These are phyloP conservation scores for Lachnellula subtilissima DNA, from an alignment of 2,329 filamentous ascomycete species.

Conservation along the genomic window DNA sequence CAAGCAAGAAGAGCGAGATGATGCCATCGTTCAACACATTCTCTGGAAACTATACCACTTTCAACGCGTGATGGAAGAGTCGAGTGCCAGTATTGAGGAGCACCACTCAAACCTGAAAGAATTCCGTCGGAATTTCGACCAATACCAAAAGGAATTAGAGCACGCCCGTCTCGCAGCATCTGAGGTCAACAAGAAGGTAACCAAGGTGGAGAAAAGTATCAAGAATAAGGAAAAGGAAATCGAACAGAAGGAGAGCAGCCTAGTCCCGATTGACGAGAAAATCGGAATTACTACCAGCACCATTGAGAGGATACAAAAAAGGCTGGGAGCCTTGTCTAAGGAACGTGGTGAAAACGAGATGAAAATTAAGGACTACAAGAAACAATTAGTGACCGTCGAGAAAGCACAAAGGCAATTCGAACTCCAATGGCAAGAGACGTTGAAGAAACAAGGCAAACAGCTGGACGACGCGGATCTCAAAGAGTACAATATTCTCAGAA, in stretches of 20 bases:
- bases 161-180: slow-evolving; percentile 79
- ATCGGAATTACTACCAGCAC: slow-evolving; percentile 72
- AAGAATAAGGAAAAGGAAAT: slow-evolving; percentile 81
- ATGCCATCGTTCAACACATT: slow-evolving; percentile 87
- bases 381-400: slow-evolving; percentile 76
- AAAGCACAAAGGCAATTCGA: slow-evolving; percentile 89
- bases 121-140: slow-evolving; percentile 79
- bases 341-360: slow-evolving; percentile 69
- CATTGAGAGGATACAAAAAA: slow-evolving; percentile 60
- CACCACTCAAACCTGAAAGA: slow-evolving; percentile 95
- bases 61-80: slow-evolving; percentile 88
- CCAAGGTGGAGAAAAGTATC: slow-evolving; percentile 79
- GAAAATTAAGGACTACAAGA: slow-evolving; percentile 68
- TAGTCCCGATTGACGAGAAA: slow-evolving; percentile 91
- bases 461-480: slow-evolving; percentile 81
- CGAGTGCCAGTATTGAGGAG: slow-evolving; percentile 81
- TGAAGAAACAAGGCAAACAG: slow-evolving; percentile 81
- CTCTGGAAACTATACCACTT: slow-evolving; percentile 97
- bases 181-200: slow-evolving; percentile 68
- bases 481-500: slow-evolving; percentile 80
- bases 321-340: slow-evolving; percentile 66
- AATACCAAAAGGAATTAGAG: slow-evolving; percentile 75
- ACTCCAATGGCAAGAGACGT: slow-evolving; percentile 75
- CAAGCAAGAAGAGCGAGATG: slow-evolving; percentile 85
- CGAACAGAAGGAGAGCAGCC: slow-evolving; percentile 76